phyloP scores from a whole-genome alignment of 2,329 filamentous ascomycete species.

The Drechslerella dactyloides region DNA sequence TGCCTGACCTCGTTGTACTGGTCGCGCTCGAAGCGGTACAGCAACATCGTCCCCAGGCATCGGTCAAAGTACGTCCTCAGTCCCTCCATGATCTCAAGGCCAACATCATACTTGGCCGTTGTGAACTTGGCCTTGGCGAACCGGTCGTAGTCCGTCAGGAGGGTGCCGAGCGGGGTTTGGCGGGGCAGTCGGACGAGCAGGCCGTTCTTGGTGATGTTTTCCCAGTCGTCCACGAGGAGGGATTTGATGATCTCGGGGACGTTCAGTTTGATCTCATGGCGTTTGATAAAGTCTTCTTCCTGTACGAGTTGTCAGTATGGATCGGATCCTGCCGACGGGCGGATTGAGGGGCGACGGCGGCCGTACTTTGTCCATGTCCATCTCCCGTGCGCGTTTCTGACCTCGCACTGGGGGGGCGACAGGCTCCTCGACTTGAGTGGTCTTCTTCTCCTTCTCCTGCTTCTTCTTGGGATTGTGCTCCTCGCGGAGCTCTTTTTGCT shows the following conservation, averaged over 20 bases:
- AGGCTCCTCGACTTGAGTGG: slow-evolving; percentile 53
- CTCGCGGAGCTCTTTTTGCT: slow-evolving; percentile 69
- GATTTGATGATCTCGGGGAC: slow-evolving; percentile 91
- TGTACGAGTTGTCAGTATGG: slow-evolving; percentile 59
- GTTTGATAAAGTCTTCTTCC: slow-evolving; percentile 86
- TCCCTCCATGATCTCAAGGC: slow-evolving; percentile 86
- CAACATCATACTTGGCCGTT: slow-evolving; percentile 61
- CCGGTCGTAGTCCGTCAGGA: slow-evolving; percentile 79
- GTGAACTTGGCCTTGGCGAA: slow-evolving; percentile 33
- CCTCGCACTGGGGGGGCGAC: slow-evolving; percentile 61
- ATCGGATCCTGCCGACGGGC: background rate
- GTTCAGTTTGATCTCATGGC: slow-evolving; percentile 82
- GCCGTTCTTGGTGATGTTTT: slow-evolving; percentile 94
- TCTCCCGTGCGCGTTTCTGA: slow-evolving; percentile 76
- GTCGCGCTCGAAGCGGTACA: slow-evolving; percentile 91
- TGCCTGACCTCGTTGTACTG: slow-evolving; percentile 82
- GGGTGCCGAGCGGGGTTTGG: slow-evolving; percentile 73
- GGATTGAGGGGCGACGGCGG: background rate
- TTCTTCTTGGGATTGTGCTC: slow-evolving; percentile 56
- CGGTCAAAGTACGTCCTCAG: slow-evolving; percentile 92
- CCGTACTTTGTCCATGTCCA: slow-evolving; percentile 78
- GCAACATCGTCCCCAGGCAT: slow-evolving; percentile 80
- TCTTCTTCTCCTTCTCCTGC: slow-evolving; percentile 54
- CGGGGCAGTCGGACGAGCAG: slow-evolving; percentile 86
- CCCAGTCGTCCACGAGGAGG: slow-evolving; percentile 96